Base-by-base conservation (phyloP, 2,329 filamentous ascomycete genomes). In the Xylaria sp. region DNA sequence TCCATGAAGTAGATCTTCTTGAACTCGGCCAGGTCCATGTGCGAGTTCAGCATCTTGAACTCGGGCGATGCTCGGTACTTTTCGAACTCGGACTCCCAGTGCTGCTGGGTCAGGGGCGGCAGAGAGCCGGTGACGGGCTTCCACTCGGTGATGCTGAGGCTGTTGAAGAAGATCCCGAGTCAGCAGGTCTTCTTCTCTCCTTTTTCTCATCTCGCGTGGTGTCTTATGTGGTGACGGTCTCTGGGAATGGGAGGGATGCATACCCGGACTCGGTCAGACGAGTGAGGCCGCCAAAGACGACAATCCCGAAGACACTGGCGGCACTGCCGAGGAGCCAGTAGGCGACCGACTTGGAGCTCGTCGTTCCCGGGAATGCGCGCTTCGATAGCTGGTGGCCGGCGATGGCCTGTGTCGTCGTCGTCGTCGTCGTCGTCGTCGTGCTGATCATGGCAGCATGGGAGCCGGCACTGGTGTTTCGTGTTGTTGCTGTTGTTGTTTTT, bases 1-100 rank as follows among this genome's bases (percentile, higher is more conserved):
- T 99, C 96, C 96, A 98, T 98, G 81, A 92, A 99, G 87, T 98
- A 99, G 74, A 99, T 99, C 80, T 96, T 92, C 82, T 98, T 98
- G 85, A 98, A 99, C 80, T 99, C 96, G 68, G 90, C 88, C 66
- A 99, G 86, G 39, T 88, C 91, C 96, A 99, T 99, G 80, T 93
- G 89, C 39, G 94, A 92, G 83, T 99, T 99, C 75, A 99, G 87
- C 71, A 94, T 88, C 78, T 92, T 90, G 84, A 95, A 99, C 82
- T 99, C 96, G 71, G 96, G 96, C 23, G 94, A 97, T 52, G 92
- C 89, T 73, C 92, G 91, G 85, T 99, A 99, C 82, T 97, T 96
- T 65, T 90, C 85, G 83, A 98, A 99, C 78, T 98, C 96, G 73
- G 90, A 90, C 75, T 97, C 91, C 96, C 96, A 99, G 78, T 95